A percentile compares a stretch with the other conserved stretches of the same genome.
Conservation (phyloP, 1,139 yeast genomes). For the Yamadazyma friedrichii region DNA sequence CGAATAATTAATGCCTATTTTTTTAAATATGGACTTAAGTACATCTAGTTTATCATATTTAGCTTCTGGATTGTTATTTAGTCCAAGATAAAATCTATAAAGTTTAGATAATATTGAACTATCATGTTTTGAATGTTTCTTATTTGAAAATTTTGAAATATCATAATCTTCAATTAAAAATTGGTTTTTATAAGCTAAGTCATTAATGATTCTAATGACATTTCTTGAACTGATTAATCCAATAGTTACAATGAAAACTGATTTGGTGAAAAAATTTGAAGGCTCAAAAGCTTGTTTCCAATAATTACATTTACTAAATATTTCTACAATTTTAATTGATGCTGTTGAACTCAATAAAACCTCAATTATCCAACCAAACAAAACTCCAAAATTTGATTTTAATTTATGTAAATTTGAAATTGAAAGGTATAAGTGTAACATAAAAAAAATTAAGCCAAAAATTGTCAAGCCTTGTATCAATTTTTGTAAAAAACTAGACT, state of each 20-base stretch:
- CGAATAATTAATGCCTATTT: constrained; percentile 2
- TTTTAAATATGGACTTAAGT: constrained; percentile 1
- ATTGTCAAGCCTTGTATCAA: constrained; percentile 7
- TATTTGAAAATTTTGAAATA: not conserved
- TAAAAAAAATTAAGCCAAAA: constrained; percentile 13
- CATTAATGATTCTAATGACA: constrained; percentile 27
- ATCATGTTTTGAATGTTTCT: constrained; percentile 11
- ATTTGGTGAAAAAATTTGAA: constrained; percentile 25
- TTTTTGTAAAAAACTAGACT: constrained; percentile 1
- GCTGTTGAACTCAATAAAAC: constrained; percentile 51
- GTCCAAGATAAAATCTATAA: constrained; percentile 24
- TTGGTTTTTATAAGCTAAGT: constrained; percentile 17
- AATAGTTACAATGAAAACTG: constrained; percentile 25
- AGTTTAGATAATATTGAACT: constrained; percentile 20
- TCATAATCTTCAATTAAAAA: constrained; percentile 4
- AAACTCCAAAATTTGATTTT: constrained; percentile 57
- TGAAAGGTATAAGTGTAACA: constrained; percentile 37
- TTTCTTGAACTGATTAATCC: constrained; percentile 31
- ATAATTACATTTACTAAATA: constrained; percentile 17
- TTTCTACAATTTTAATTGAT: constrained; percentile 37
- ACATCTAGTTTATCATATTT: constrained; percentile 12
- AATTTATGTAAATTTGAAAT: constrained; percentile 54
- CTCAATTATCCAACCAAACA: constrained; percentile 61
- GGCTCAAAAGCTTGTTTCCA: constrained; percentile 36
- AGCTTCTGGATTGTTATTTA: constrained; percentile 12